phyloP scores from a whole-genome alignment of 2,329 filamentous ascomycete species.

The Colletotrichum cuscutae region DNA sequence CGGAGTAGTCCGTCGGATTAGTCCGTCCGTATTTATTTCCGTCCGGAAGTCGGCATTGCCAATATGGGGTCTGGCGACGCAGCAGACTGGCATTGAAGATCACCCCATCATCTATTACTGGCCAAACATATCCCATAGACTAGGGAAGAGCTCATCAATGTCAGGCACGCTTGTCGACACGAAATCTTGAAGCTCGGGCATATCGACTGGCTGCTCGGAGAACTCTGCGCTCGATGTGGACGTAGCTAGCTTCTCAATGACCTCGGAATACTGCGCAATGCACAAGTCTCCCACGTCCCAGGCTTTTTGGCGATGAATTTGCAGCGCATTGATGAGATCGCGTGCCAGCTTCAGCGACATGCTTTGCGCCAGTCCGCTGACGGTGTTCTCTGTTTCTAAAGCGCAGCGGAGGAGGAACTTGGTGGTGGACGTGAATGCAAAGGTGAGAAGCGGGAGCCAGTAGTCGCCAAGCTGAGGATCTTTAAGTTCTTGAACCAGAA shows the following conservation, averaged over 20 bases:
- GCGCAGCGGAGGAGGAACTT: constrained; percentile 62
- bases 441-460: constrained; percentile 60
- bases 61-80: too few relatives aligned
- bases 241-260: constrained; percentile 55
- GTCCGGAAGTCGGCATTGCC: background rate
- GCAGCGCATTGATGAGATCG: constrained; percentile 52
- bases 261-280: constrained; percentile 56
- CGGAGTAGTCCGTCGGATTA: constrained; percentile 9
- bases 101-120: background rate
- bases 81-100: background rate
- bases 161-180: constrained; percentile 30
- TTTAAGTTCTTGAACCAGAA: constrained; percentile 57
- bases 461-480: constrained; percentile 57
- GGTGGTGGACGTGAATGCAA: constrained; percentile 58
- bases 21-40: background rate
- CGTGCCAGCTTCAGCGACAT: constrained; percentile 54
- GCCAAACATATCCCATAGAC: constrained; percentile 31
- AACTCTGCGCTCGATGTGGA: constrained; percentile 33
- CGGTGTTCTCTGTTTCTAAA: constrained; percentile 53
- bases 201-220: constrained; percentile 21
- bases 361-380: constrained; percentile 47
- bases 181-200: constrained; percentile 31
- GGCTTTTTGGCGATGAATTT: constrained; percentile 47
- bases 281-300: constrained; percentile 65
- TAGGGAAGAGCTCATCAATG: constrained; percentile 32